A percentile compares a stretch with the other conserved stretches of the same genome.
These are phyloP conservation scores for Discostella stelligera DNA, from an alignment of 352 stramenopile genomes.

Conservation along the genomic window DNA sequence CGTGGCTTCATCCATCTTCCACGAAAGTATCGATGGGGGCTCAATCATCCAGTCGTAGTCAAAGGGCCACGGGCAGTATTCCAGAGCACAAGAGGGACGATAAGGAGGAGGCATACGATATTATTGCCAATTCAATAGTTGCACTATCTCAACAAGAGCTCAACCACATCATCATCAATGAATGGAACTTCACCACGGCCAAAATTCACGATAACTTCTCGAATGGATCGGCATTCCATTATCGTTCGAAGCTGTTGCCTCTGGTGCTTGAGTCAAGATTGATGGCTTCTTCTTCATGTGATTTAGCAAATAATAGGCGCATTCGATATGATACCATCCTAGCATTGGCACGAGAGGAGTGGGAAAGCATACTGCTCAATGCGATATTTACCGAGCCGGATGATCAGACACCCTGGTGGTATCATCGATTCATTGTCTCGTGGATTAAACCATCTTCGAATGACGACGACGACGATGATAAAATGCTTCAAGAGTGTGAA, in stretches of 20 bases:
- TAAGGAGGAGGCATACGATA: background rate
- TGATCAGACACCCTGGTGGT: conserved; percentile 98
- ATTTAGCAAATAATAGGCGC: background rate
- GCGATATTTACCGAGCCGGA: conserved; percentile 98
- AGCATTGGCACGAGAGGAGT: conserved; percentile 57
- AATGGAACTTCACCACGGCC: conserved; percentile 91
- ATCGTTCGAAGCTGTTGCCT: conserved; percentile 80
- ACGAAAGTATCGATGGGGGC: conserved; percentile 25
- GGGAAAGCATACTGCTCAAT: conserved; percentile 85
- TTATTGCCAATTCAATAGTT: conserved; percentile 22
- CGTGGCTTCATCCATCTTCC: conserved; percentile 24
- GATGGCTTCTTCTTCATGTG: conserved; percentile 6
- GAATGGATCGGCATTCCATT: conserved; percentile 97
- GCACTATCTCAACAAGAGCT: conserved; percentile 27
- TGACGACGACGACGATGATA: conserved; percentile 2
- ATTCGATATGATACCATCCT: conserved; percentile 26
- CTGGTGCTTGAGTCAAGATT: conserved; percentile 43
- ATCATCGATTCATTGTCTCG: conserved; percentile 91
- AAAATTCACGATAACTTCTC: conserved; percentile 98
- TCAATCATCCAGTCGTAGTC: conserved; percentile 29
- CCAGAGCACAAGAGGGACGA: background rate
- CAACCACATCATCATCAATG: conserved; percentile 74
- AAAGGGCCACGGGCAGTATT: conserved; percentile 12
- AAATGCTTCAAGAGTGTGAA: conserved; percentile 39
- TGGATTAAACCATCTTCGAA: conserved; percentile 76